Base-by-base conservation (phyloP, 495 filamentous ascomycete genomes). In the Xylaria flabelliformis region DNA sequence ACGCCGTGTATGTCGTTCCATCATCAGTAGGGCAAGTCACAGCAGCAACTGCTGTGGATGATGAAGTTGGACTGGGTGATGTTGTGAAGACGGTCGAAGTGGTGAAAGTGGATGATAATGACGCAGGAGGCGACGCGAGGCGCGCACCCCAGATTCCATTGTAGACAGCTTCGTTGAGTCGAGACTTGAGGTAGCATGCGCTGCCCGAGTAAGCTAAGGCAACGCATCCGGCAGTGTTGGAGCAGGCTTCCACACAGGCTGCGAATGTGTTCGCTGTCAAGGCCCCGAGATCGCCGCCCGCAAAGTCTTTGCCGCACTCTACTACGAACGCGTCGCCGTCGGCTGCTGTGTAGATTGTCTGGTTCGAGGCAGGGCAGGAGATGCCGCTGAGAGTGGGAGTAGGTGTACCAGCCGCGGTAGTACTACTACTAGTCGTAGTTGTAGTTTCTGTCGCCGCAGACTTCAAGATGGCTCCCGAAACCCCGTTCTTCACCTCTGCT, bases 281-380 rank as follows among this genome's bases (percentile, higher is more conserved):
- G 50, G n/a, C 50, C 50, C 1, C 21, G n/a, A 53, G 50, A 53
- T 53, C 50, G 24, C 50, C 50, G 21, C 50, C 50, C 0, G 50
- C 50, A 26, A 53, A 53, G 3, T 53, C 50, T 26, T 53, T 53
- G 19, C 50, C 50, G 12, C 50, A 53, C n/a, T 53, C 50, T 5
- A 53, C 50, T 5, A 53, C n/a, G 21, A 53, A 53, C 0, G 19
- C n/a, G 21, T 53, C 50, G 9, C 50, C 50, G 50, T 26, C 50
- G n/a, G 50, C n/a, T 53, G 50, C 19, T 53, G 50, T 53, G 7
- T 53, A 53, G n/a, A n/a, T 53, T 2, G 50, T 53, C n/a, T 53
- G 50, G n/a, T 53, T 53, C 50, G 50, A 53, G 21, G 50, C 50
- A 53, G 50, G 50, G 17, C 50, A 53, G 50, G 50, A 53, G 50